A percentile compares a stretch with the other conserved stretches of the same genome.
Conservation (phyloP, 108 stramenopile genomes). For the Skeletonema potamos region DNA sequence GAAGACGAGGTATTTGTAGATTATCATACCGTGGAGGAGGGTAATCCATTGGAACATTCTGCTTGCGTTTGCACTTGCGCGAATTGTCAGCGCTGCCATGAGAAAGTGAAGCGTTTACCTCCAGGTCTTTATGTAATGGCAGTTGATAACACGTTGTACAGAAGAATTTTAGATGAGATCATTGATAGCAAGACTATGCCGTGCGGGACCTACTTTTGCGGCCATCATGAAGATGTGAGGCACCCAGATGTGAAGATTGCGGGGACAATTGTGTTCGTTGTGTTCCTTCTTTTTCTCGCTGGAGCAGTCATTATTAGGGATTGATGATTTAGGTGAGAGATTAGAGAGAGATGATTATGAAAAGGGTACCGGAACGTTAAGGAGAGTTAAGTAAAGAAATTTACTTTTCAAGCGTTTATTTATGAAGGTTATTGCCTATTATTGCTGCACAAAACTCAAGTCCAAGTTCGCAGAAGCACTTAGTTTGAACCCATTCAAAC, state of each 20-base stretch:
- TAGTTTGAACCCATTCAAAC: constrained; percentile 91
- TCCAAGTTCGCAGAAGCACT: constrained; percentile 77
- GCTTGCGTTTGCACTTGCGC: constrained; percentile 17
- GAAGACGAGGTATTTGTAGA: constrained; percentile 42
- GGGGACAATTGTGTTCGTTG: constrained; percentile 36
- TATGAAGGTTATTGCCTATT: constrained; percentile 10
- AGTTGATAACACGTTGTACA: constrained; percentile 65
- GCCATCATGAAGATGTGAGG: constrained; percentile 84
- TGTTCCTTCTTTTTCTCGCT: constrained; percentile 39
- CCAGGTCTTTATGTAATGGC: constrained; percentile 55
- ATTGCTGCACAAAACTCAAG: constrained; percentile 78
- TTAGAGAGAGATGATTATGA: neutral
- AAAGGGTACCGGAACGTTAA: neutral
- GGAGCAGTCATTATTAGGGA: neutral
- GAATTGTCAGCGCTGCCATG: constrained; percentile 14
- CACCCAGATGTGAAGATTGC: constrained; percentile 75
- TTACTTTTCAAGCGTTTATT: neutral
- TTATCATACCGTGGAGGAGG: constrained; percentile 40
- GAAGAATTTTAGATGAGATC: constrained; percentile 71
- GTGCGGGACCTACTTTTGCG: constrained; percentile 86
- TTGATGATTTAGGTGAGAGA: neutral
- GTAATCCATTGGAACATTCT: constrained; percentile 1
- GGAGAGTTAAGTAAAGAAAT: neutral
- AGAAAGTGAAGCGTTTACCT: constrained; percentile 44
- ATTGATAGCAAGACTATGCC: constrained; percentile 61